These are phyloP conservation scores for Aquilaria malaccensis DNA, from an alignment of 345 rosid species.

Conservation along the genomic window DNA sequence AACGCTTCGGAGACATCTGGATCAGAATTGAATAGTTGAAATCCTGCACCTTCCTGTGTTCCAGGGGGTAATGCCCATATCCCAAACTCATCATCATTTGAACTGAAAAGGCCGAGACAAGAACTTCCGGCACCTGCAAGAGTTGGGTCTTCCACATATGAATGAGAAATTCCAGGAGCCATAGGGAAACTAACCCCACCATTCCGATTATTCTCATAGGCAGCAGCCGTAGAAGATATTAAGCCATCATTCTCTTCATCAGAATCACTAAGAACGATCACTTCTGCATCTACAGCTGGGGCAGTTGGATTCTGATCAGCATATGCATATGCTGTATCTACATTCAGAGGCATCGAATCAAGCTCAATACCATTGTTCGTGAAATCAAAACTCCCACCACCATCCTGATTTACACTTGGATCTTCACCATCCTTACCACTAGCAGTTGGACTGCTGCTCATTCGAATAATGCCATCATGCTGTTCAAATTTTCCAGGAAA, in stretches of 20 bases:
- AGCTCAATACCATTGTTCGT: constrained; percentile 57
- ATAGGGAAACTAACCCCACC: constrained; percentile 52
- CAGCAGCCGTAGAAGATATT: constrained; percentile 37
- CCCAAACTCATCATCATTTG: constrained; percentile 62
- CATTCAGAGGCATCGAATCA: constrained; percentile 68
- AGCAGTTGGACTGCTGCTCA: constrained; percentile 91
- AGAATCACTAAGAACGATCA: constrained; percentile 88
- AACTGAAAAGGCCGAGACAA: constrained; percentile 54
- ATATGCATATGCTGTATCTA: constrained; percentile 45
- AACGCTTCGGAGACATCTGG: constrained; percentile 47
- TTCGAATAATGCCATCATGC: constrained; percentile 46
- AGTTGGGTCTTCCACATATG: constrained; percentile 56
- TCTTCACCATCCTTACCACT: constrained; percentile 97
- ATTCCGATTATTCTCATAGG: constrained; percentile 39
- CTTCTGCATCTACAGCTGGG: constrained; percentile 47
- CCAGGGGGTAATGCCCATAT: constrained; percentile 76
- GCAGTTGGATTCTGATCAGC: constrained; percentile 41
- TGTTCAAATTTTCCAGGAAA: constrained; percentile 41
- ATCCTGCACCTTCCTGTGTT: constrained; percentile 56
- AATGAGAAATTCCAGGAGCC: constrained; percentile 47
- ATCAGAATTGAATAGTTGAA: constrained; percentile 69
- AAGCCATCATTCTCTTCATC: constrained; percentile 72
- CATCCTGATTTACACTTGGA: constrained; percentile 89
- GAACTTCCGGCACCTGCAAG: constrained; percentile 46
- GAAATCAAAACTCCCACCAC: constrained; percentile 55